Evolutionary conservation across 257 asterid species (phyloP).

Genomic region (Nicotiana tomentosiformis): DNA sequence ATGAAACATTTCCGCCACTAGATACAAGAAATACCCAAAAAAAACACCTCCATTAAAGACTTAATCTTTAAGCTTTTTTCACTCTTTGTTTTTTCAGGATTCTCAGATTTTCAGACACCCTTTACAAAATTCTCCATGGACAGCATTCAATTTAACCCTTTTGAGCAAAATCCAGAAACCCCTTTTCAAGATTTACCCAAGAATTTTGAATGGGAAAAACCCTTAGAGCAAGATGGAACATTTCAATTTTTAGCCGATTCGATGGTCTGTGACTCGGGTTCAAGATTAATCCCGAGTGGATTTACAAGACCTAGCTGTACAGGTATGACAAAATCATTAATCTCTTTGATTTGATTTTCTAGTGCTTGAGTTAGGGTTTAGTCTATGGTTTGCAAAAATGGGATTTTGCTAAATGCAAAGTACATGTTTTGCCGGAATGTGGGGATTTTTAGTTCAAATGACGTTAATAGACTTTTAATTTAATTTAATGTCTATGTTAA

Average conservation of each 20-base stretch:
- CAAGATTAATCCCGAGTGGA: constrained; percentile 57
- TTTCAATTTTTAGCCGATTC: constrained; percentile 50
- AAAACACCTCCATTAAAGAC: neutral
- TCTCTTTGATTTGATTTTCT: neutral
- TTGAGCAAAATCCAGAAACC: constrained; percentile 28
- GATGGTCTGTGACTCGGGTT: constrained; percentile 70
- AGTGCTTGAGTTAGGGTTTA: neutral
- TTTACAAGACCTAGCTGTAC: constrained; percentile 37
- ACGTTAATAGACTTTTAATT: neutral
- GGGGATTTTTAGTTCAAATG: neutral
- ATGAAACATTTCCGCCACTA: neutral
- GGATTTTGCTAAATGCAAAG: neutral
- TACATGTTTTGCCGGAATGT: neutral
- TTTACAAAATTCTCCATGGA: constrained; percentile 34
- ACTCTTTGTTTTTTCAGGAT: constrained; percentile 3
- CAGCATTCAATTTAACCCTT: constrained; percentile 15
- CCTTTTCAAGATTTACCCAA: constrained; percentile 29
- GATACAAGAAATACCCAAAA: neutral
- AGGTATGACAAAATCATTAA: constrained; percentile 36
- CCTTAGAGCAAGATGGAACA: constrained; percentile 36
- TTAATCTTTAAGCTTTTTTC: neutral
- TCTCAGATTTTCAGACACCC: constrained; percentile 4
- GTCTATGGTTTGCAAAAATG: neutral
- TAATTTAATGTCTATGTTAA: neutral
- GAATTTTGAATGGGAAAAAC: constrained; percentile 27